Evolutionary conservation across 768 basidiomycete genomes (phyloP).

Genomic region (Kwoniella bestiolae): DNA sequence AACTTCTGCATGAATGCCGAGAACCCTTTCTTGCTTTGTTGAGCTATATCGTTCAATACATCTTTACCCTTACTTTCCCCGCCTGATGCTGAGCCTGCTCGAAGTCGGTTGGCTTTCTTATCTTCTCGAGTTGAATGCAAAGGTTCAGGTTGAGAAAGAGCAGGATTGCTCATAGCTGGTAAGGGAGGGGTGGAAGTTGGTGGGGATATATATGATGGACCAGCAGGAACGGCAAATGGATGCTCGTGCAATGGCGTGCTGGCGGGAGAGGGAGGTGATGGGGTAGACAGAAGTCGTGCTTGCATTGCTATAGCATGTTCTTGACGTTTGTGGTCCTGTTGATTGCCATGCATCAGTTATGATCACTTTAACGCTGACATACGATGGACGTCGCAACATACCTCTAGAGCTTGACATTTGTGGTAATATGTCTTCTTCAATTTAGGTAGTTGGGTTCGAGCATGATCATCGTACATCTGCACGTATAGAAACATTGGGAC

Average conservation of each 20-base stretch:
- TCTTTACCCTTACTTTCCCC: constrained; percentile 47
- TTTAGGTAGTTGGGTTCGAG: constrained; percentile 76
- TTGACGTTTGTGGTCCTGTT: constrained; percentile 54
- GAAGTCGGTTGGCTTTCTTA: constrained; percentile 66
- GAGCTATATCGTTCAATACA: constrained; percentile 79
- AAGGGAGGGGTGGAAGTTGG: constrained; percentile 28
- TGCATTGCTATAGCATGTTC: constrained; percentile 55
- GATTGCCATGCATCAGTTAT: background rate
- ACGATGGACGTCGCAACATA: constrained; percentile 53
- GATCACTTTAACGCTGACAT: background rate
- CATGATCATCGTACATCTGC: constrained; percentile 77
- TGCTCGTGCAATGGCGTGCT: constrained; percentile 36
- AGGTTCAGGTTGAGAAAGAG: constrained; percentile 4
- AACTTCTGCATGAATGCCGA: constrained; percentile 84
- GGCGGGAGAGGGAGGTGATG: constrained; percentile 36
- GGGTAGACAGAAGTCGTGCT: constrained; percentile 50
- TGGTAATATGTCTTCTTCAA: constrained; percentile 77
- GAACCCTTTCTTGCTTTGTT: constrained; percentile 85
- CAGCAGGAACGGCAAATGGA: constrained; percentile 22
- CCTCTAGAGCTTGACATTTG: constrained; percentile 88
- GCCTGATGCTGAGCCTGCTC: constrained; percentile 72
- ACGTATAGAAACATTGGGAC: background rate
- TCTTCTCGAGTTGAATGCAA: constrained; percentile 57
- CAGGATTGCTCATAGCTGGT: constrained; percentile 19
- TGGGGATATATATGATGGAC: constrained; percentile 14